These are phyloP conservation scores for Saccharomyces cerevisiae DNA, from an alignment of 805 yeast species.

Conservation along the genomic window DNA sequence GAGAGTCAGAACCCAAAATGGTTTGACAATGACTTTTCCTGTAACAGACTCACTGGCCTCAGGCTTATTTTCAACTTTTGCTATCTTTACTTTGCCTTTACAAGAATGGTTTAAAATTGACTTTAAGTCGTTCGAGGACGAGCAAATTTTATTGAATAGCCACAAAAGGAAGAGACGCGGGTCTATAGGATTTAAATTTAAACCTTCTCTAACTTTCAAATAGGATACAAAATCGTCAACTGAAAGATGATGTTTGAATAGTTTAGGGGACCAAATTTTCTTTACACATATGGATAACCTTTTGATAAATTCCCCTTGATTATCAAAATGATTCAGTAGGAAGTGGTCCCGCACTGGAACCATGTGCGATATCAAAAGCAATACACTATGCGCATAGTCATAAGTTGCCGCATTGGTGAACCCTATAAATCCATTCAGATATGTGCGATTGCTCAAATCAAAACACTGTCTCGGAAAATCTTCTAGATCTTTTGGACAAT, in stretches of 20 bases:
- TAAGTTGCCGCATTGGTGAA: conserved; percentile 40
- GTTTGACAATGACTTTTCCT: conserved; percentile 8
- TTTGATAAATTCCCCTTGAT: conserved; percentile 32
- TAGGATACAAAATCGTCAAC: conserved; percentile 56
- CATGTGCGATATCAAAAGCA: conserved; percentile 51
- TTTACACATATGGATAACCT: conserved; percentile 41
- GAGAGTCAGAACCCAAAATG: conserved; percentile 38
- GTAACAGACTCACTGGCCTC: conserved; percentile 14
- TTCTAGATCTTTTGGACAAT: conserved; percentile 29
- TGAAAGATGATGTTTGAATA: conserved; percentile 56
- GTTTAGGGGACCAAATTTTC: conserved; percentile 55
- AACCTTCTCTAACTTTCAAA: conserved; percentile 35
- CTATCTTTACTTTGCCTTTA: conserved; percentile 45
- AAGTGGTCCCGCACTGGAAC: conserved; percentile 40
- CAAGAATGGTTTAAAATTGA: conserved; percentile 30
- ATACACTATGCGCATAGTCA: conserved; percentile 49
- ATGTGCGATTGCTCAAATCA: conserved; percentile 41
- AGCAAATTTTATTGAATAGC: conserved; percentile 44
- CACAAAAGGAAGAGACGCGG: conserved; percentile 56
- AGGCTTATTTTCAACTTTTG: conserved; percentile 11
- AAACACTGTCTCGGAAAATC: conserved; percentile 27
- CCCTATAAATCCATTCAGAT: conserved; percentile 60
- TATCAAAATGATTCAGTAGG: conserved; percentile 23
- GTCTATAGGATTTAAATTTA: conserved; percentile 25
- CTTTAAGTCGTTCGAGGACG: conserved; percentile 24